Percentiles rank a stretch among this genome's conserved stretches.
These are phyloP conservation scores for Perilla frutescens DNA, from an alignment of 257 asterid species.

Conservation along the genomic window DNA sequence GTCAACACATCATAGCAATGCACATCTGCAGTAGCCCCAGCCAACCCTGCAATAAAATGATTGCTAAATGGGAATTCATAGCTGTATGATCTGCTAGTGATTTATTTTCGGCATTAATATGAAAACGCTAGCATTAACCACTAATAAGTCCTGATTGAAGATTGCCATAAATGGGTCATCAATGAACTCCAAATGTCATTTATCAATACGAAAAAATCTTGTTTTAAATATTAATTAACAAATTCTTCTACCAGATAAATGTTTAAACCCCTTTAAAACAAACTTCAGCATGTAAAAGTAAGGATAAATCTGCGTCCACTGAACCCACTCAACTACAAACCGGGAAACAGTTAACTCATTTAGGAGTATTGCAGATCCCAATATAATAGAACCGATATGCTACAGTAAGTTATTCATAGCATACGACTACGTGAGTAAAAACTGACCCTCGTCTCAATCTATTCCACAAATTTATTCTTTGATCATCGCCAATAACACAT, in stretches of 20 bases:
- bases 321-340: slow-evolving; percentile 23
- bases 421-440: slow-evolving; percentile 23
- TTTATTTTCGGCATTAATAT: slow-evolving; percentile 1
- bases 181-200: neutral
- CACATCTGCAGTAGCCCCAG: slow-evolving; percentile 99
- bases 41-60: slow-evolving; percentile 74
- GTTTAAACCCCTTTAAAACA: slow-evolving; percentile 22
- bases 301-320: slow-evolving; percentile 22
- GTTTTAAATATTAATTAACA: slow-evolving; percentile 10
- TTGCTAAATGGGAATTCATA: slow-evolving; percentile 6
- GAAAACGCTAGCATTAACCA: slow-evolving; percentile 7
- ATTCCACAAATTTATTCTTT: slow-evolving; percentile 1
- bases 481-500: neutral
- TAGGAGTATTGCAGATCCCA: slow-evolving; percentile 1
- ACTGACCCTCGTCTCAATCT: slow-evolving; percentile 2
- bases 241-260: slow-evolving; percentile 10
- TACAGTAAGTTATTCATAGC: slow-evolving; percentile 1
- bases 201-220: neutral
- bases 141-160: neutral
- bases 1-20: slow-evolving; percentile 89
- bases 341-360: slow-evolving; percentile 10
- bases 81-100: slow-evolving; percentile 2
- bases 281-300: slow-evolving; percentile 17
- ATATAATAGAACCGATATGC: slow-evolving; percentile 15
- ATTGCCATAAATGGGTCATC: slow-evolving; percentile 29